These are phyloP conservation scores for Vinca minor DNA, from an alignment of 257 asterid species.

Conservation along the genomic window DNA sequence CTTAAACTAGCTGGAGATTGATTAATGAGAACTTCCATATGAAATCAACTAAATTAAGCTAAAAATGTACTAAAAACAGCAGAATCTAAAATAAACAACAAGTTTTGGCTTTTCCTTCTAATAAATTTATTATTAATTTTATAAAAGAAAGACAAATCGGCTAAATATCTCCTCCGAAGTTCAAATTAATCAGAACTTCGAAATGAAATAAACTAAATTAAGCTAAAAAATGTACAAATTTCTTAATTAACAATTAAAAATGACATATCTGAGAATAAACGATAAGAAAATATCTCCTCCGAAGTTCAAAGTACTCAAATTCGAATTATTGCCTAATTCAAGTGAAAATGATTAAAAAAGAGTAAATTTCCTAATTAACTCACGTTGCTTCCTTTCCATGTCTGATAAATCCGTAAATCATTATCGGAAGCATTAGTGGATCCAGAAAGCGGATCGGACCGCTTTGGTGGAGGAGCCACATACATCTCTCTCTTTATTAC, in stretches of 20 bases:
- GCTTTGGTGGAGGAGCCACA: slow-evolving; percentile 79
- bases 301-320: background rate
- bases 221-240: no score
- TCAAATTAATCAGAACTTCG: no score
- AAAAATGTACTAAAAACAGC: background rate
- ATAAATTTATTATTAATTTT: no score
- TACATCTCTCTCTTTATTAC: slow-evolving; percentile 50
- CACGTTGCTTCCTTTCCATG: slow-evolving; percentile 98
- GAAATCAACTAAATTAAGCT: background rate
- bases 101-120: background rate
- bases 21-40: background rate
- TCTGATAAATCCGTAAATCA: slow-evolving; percentile 62
- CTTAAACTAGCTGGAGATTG: background rate
- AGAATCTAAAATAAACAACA: background rate
- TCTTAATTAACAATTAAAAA: no score
- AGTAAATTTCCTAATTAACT: slow-evolving; percentile 19
- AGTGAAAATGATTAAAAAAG: background rate
- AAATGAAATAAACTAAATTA: no score
- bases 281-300: background rate
- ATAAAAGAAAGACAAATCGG: background rate
- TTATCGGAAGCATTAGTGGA: slow-evolving; percentile 47
- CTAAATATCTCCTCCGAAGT: background rate
- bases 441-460: slow-evolving; percentile 70
- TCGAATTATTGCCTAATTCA: background rate
- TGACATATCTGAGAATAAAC: no score